A percentile compares a stretch with the other conserved stretches of the same genome.
phyloP scores from a whole-genome alignment of 331 rosid species.

The Quercus phellos region DNA sequence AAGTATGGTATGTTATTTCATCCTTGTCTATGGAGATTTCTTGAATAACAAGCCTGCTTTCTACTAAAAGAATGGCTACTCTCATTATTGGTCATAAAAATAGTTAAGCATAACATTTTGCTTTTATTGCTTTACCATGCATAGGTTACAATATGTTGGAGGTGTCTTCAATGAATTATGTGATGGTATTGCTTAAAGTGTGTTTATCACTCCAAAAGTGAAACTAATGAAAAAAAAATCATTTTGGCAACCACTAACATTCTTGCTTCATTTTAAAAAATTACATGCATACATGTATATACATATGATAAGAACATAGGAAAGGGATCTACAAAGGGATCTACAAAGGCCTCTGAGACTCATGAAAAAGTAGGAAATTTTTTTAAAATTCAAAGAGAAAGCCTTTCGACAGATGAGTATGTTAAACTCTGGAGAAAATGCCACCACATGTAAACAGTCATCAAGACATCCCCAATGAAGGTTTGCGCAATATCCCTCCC shows the following conservation, averaged over 20 bases:
- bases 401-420: neutral
- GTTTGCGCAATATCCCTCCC: neutral
- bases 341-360: neutral
- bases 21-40: neutral
- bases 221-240: neutral
- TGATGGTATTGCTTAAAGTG: neutral
- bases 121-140: neutral
- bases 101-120: neutral
- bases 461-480: neutral
- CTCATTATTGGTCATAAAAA: neutral
- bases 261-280: neutral
- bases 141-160: neutral
- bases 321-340: too few relatives aligned
- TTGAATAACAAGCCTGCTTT: neutral
- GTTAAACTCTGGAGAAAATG: neutral
- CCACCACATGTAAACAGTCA: neutral
- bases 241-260: neutral
- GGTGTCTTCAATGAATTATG: neutral
- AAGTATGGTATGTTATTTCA: neutral
- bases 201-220: neutral
- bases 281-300: neutral
- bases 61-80: neutral
- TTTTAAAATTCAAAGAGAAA: neutral
- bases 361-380: neutral
- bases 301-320: neutral